Conservation (phyloP, 106 monocot species). For the Dendrobium huoshanense region DNA sequence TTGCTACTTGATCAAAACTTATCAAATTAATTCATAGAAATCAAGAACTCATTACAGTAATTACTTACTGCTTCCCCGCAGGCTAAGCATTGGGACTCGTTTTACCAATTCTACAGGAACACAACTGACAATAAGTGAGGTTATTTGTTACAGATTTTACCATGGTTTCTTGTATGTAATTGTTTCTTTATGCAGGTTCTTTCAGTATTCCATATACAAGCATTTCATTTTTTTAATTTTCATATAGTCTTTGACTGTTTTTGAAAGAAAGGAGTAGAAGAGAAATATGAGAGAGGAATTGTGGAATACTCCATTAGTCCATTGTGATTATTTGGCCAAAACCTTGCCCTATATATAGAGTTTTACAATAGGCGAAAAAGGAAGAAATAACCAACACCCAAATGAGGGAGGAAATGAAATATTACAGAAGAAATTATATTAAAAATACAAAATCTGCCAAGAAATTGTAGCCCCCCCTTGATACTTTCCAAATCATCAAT, state of each 20-base stretch:
- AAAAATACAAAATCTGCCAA: too few species aligned
- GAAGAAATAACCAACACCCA: too few species aligned
- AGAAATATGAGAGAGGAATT: too few species aligned
- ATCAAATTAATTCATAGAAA: not conserved
- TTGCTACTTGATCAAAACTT: not conserved
- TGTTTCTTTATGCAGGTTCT: not conserved
- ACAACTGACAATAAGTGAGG: slow-evolving; percentile 96
- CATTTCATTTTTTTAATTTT: not conserved
- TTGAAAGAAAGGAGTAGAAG: too few species aligned
- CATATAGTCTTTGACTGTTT: not conserved
- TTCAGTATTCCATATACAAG: not conserved
- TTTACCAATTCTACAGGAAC: slow-evolving; percentile 90
- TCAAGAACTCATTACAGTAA: not conserved
- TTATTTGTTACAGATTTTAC: slow-evolving; percentile 12
- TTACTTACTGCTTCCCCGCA: slow-evolving; percentile 25
- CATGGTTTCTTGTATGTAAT: not conserved
- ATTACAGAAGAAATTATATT: too few species aligned
- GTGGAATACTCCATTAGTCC: too few species aligned
- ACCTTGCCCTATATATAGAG: too few species aligned
- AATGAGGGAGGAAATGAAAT: too few species aligned
- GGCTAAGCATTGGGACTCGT: slow-evolving; percentile 92
- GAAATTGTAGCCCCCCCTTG: too few species aligned
- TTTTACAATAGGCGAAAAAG: too few species aligned
- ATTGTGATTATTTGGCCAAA: too few species aligned
- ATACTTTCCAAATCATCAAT: too few species aligned